phyloP scores from a whole-genome alignment of 192 early-diverging fungal genomes.

The Dissophora globulifera region DNA sequence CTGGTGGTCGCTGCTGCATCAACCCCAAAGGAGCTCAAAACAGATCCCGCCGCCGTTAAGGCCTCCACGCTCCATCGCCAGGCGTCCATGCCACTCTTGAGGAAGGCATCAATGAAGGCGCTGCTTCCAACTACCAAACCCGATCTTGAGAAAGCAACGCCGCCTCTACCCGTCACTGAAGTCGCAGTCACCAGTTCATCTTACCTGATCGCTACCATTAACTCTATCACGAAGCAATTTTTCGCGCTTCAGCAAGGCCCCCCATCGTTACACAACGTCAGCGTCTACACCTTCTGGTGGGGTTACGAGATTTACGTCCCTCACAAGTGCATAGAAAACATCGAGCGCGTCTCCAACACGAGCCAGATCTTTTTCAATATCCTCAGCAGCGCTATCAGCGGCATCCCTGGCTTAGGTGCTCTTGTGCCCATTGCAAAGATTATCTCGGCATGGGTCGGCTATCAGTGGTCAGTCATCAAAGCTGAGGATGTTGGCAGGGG shows the following conservation, averaged over 20 bases:
- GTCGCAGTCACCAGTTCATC: not conserved
- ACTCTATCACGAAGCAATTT: conserved; percentile 15
- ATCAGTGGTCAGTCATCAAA: conserved; percentile 55
- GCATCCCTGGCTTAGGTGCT: conserved; percentile 14
- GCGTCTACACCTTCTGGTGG: conserved; percentile 54
- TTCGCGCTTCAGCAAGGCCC: conserved; percentile 5
- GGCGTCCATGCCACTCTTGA: conserved; percentile 17
- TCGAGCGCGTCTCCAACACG: conserved; percentile 51
- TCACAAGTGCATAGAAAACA: conserved; percentile 38
- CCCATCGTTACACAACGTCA: conserved; percentile 28
- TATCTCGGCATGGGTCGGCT: conserved; percentile 56
- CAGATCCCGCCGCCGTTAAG: conserved; percentile 1
- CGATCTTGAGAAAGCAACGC: no score
- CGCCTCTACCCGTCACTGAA: no score
- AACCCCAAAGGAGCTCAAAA: conserved; percentile 3
- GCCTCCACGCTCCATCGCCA: conserved; percentile 3
- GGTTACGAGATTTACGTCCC: conserved; percentile 57
- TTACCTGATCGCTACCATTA: conserved; percentile 24
- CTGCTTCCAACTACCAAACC: conserved; percentile 17
- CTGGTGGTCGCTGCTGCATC: conserved; percentile 11
- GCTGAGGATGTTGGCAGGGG: conserved; percentile 47
- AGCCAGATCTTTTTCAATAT: conserved; percentile 43
- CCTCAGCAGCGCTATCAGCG: conserved; percentile 22
- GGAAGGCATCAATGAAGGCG: conserved; percentile 1
- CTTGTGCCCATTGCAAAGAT: conserved; percentile 51